Conservation (phyloP, 257 asterid species). For the Fraxinus anomala region DNA sequence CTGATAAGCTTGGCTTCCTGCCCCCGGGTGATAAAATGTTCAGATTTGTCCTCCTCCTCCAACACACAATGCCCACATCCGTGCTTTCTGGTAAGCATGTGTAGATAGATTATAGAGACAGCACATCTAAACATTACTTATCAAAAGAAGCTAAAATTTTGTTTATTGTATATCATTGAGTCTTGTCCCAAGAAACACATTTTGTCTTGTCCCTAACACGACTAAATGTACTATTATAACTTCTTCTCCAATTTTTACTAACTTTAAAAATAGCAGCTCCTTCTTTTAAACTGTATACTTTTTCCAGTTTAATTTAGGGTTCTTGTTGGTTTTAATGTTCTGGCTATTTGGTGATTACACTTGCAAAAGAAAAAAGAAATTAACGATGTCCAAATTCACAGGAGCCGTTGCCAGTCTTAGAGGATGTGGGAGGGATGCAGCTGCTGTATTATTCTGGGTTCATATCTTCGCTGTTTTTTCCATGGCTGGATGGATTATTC, state of each 20-base stretch:
- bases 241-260: no score
- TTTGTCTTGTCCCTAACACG: no score
- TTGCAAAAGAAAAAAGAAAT: neutral
- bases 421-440: constrained; percentile 97
- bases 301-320: neutral
- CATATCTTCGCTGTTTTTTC: constrained; percentile 90
- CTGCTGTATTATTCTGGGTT: constrained; percentile 95
- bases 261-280: neutral
- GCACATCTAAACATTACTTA: neutral
- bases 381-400: constrained; percentile 26
- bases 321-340: neutral
- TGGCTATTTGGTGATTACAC: neutral
- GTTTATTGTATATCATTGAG: no score
- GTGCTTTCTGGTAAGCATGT: constrained; percentile 75
- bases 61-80: constrained; percentile 97
- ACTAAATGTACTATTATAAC: no score
- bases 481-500: constrained; percentile 97
- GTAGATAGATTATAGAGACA: neutral
- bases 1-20: constrained; percentile 85
- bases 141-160: neutral
- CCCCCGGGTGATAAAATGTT: constrained; percentile 95
- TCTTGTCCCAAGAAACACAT: no score
- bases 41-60: constrained; percentile 90
- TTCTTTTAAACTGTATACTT: neutral
- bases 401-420: constrained; percentile 98